A percentile compares a stretch with the other conserved stretches of the same genome.
phyloP scores from a whole-genome alignment of 225 moss, liverwort and hornwort genomes.

The Thuidium tamariscinum region DNA sequence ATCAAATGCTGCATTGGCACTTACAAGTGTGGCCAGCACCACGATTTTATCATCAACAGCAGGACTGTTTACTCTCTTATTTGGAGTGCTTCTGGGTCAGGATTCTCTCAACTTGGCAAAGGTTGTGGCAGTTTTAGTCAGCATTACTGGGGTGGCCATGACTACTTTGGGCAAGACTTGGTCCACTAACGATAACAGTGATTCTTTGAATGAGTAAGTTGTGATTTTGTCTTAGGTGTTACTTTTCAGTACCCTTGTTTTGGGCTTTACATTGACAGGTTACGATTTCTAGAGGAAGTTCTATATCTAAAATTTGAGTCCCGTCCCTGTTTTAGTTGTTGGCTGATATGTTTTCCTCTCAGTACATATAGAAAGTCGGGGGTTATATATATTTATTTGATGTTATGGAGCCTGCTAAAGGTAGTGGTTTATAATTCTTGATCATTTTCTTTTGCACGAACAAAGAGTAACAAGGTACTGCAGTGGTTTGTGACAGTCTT shows the following conservation, averaged over 20 bases:
- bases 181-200: slow-evolving; percentile 53
- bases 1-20: slow-evolving; percentile 89
- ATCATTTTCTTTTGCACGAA: not conserved
- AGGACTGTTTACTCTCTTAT: slow-evolving; percentile 78
- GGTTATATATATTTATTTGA: not conserved
- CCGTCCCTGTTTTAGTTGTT: not conserved
- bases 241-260: not conserved
- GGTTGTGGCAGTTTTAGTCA: slow-evolving; percentile 79
- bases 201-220: slow-evolving; percentile 64
- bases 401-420: not conserved
- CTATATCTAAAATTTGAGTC: not conserved
- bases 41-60: slow-evolving; percentile 93
- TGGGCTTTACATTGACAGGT: not conserved
- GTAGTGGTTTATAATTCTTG: not conserved
- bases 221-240: not conserved
- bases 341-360: not conserved
- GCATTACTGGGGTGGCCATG: slow-evolving; percentile 96
- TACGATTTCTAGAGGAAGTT: not conserved
- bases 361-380: not conserved
- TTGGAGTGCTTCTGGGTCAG: slow-evolving; percentile 84
- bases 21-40: slow-evolving; percentile 94
- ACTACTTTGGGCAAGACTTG: slow-evolving; percentile 96
- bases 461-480: slow-evolving; percentile 11
- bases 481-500: slow-evolving; percentile 45
- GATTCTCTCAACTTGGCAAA: slow-evolving; percentile 81